phyloP scores from a whole-genome alignment of 371 early-diverging fungal genomes.

The Catenaria anguillulae region DNA sequence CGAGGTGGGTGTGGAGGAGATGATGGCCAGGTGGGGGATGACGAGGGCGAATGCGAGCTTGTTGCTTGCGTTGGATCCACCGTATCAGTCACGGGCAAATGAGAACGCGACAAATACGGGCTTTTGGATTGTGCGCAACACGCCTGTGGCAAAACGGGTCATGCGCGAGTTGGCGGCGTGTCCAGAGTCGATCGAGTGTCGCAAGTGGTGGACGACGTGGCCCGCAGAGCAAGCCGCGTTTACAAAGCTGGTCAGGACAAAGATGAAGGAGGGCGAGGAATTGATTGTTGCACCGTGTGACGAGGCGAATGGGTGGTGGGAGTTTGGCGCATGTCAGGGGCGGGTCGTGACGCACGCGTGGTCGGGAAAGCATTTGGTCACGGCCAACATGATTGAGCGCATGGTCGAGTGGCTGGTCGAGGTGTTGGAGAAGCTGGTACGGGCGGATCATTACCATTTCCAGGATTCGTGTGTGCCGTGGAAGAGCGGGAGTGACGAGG shows the following conservation, averaged over 20 bases:
- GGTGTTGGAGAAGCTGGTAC: not conserved
- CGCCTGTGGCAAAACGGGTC: not conserved
- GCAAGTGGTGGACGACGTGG: not conserved
- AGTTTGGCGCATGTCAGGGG: not conserved
- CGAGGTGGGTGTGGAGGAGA: not conserved
- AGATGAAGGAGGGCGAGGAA: not conserved
- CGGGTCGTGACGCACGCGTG: not conserved
- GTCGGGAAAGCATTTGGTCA: not conserved
- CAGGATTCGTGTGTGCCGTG: not conserved
- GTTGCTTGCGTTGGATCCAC: not conserved
- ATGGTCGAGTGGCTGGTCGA: not conserved
- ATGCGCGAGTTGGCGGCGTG: not conserved
- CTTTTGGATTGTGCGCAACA: not conserved
- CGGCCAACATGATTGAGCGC: not conserved
- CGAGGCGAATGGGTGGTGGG: slow-evolving; percentile 3
- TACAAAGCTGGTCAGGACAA: not conserved
- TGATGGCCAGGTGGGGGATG: not conserved
- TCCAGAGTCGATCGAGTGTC: too few relatives aligned
- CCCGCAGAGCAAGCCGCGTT: not conserved
- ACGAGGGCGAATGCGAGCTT: not conserved
- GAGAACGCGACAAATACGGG: not conserved
- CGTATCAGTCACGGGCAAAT: not conserved
- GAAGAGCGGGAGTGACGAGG: not conserved
- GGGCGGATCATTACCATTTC: not conserved
- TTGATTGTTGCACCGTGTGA: not conserved